Percentiles rank a stretch among this genome's conserved stretches.
Evolutionary conservation across 768 basidiomycete species (phyloP).

Genomic region (Lactarius deliciosus): DNA sequence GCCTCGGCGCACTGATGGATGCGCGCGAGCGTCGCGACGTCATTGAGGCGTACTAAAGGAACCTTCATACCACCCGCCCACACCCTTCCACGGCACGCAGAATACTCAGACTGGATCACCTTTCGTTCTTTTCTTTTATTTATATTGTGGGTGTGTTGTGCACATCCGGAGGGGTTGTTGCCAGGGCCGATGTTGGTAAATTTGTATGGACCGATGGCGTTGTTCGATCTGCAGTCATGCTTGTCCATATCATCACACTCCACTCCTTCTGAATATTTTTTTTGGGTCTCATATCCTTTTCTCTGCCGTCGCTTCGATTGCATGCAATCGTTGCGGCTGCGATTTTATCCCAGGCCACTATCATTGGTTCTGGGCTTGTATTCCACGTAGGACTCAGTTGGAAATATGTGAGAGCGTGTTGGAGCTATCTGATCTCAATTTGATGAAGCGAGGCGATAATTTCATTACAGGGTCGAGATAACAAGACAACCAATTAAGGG

Average conservation of each 20-base stretch:
- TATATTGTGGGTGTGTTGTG: constrained; percentile 28
- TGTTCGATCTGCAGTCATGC: constrained; percentile 14
- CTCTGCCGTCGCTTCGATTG: constrained; percentile 14
- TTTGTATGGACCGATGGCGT: constrained; percentile 9
- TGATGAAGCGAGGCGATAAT: not conserved
- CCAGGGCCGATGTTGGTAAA: constrained; percentile 16
- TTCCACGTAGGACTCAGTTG: constrained; percentile 21
- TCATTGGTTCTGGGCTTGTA: constrained; percentile 22
- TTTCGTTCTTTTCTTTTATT: constrained; percentile 29
- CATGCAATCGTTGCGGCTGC: constrained; percentile 18
- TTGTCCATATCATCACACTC: constrained; percentile 12
- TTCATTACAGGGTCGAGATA: not conserved
- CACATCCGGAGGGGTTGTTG: constrained; percentile 16
- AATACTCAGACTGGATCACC: constrained; percentile 25
- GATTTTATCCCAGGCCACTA: constrained; percentile 9
- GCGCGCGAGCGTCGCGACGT: constrained; percentile 74
- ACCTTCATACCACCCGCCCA: not conserved
- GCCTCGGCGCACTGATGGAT: constrained; percentile 74
- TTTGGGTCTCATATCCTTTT: constrained; percentile 8
- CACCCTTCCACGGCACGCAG: constrained; percentile 15
- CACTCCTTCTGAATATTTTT: constrained; percentile 27
- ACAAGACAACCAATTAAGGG: not conserved
- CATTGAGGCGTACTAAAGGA: constrained; percentile 26
- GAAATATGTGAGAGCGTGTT: constrained; percentile 21
- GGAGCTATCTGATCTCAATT: not conserved